Conservation (phyloP, 1,139 yeast species). For the Yamadazyma membranifaciens region DNA sequence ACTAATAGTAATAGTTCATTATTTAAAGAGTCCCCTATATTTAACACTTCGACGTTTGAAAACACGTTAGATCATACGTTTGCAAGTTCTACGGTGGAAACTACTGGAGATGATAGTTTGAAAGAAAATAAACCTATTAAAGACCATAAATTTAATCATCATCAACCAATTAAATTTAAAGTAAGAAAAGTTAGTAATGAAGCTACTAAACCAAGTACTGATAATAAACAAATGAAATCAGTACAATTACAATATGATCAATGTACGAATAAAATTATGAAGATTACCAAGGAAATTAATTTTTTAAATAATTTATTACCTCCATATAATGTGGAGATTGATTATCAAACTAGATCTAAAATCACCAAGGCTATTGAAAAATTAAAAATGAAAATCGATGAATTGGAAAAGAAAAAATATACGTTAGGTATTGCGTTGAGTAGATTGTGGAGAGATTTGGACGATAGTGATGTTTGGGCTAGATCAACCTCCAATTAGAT, state of each 20-base stretch:
- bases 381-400: slow-evolving; percentile 40
- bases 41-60: neutral
- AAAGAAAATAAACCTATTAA: no score
- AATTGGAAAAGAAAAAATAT: slow-evolving; percentile 43
- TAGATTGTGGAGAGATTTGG: slow-evolving; percentile 44
- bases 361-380: slow-evolving; percentile 45
- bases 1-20: slow-evolving; percentile 3
- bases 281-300: slow-evolving; percentile 42
- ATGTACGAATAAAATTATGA: slow-evolving; percentile 30
- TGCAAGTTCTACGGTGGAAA: neutral
- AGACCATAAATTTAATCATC: neutral
- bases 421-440: slow-evolving; percentile 44
- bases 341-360: slow-evolving; percentile 42
- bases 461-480: slow-evolving; percentile 48
- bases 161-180: slow-evolving; percentile 38
- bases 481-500: slow-evolving; percentile 17
- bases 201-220: slow-evolving; percentile 12
- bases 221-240: slow-evolving; percentile 17
- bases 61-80: neutral
- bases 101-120: no score
- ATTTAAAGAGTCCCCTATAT: neutral
- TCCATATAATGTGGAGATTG: slow-evolving; percentile 46
- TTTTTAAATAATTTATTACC: slow-evolving; percentile 43
- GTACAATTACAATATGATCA: slow-evolving; percentile 40
- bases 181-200: slow-evolving; percentile 45